Evolutionary conservation across 2,329 filamentous ascomycete genomes (phyloP).

Genomic region (Trichophaea hybrida): DNA sequence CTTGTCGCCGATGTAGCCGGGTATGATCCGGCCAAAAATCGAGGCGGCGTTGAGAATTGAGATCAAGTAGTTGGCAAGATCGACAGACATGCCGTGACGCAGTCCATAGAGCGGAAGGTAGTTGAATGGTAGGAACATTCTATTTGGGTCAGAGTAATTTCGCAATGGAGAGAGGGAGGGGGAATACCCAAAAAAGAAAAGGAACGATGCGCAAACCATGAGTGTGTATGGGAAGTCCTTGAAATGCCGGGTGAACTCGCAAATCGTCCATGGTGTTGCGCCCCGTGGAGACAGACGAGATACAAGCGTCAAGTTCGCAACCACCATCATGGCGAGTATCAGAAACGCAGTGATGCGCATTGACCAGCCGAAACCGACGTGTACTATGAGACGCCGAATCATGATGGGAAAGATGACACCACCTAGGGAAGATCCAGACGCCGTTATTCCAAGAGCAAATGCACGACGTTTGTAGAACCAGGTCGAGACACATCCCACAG

Average conservation of each 20-base stretch:
- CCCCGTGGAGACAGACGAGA: constrained; percentile 36
- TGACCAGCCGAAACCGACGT: constrained; percentile 43
- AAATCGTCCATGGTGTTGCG: constrained; percentile 34
- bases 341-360: constrained; percentile 45
- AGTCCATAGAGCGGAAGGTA: constrained; percentile 38
- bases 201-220: constrained; percentile 37
- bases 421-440: constrained; percentile 38
- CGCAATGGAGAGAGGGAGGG: not conserved
- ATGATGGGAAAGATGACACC: constrained; percentile 50
- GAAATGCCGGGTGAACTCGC: constrained; percentile 38
- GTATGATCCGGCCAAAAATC: constrained; percentile 43
- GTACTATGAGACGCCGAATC: constrained; percentile 40
- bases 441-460: constrained; percentile 38
- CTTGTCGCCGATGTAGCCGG: constrained; percentile 41
- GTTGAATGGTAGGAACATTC: constrained; percentile 44
- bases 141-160: constrained; percentile 29
- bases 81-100: constrained; percentile 36
- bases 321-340: constrained; percentile 43
- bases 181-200: constrained; percentile 36
- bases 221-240: constrained; percentile 36
- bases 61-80: constrained; percentile 40
- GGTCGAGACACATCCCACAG: constrained; percentile 34
- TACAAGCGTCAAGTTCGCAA: constrained; percentile 41
- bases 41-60: constrained; percentile 40
- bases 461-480: constrained; percentile 40